These are phyloP conservation scores for Ettlia oleoabundans DNA, from an alignment of 139 green algal species.

Conservation along the genomic window DNA sequence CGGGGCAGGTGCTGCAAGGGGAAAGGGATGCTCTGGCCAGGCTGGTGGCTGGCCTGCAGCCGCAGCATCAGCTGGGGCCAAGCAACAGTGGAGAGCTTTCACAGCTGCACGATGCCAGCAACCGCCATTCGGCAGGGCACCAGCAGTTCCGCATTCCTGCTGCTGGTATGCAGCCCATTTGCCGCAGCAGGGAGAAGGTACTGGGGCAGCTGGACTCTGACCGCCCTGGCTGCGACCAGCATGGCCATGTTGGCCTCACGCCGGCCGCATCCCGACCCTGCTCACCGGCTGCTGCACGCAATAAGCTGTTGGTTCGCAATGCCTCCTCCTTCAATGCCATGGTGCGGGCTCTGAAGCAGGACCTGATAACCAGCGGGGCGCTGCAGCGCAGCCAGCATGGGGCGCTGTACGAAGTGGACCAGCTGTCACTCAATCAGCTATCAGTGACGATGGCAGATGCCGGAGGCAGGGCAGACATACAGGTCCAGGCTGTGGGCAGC, in stretches of 20 bases:
- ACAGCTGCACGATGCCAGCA: neutral
- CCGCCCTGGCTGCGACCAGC: too few species aligned
- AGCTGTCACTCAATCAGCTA: constrained; percentile 19
- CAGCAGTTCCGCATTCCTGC: too few species aligned
- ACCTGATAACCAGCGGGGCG: constrained; percentile 62
- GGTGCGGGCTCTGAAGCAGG: constrained; percentile 88
- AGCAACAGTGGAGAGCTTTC: neutral
- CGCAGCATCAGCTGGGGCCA: constrained; percentile 52
- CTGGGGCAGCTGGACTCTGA: too few species aligned
- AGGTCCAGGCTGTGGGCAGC: constrained; percentile 5
- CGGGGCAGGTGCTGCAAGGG: constrained; percentile 75
- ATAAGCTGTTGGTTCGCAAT: constrained; percentile 86
- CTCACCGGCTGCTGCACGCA: constrained; percentile 67
- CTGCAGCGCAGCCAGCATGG: constrained; percentile 34
- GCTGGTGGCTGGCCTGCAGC: constrained; percentile 75
- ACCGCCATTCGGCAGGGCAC: too few species aligned
- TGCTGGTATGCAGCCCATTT: too few species aligned
- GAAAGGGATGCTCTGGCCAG: constrained; percentile 84
- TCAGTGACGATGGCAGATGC: neutral
- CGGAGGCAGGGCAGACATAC: neutral
- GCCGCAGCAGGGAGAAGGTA: too few species aligned
- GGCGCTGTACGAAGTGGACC: constrained; percentile 69
- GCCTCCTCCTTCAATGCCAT: constrained; percentile 89
- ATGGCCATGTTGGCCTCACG: too few species aligned
- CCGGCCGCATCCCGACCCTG: too few species aligned